These are phyloP conservation scores for Capsicum rhomboideum DNA, from an alignment of 257 asterid species.

Conservation along the genomic window DNA sequence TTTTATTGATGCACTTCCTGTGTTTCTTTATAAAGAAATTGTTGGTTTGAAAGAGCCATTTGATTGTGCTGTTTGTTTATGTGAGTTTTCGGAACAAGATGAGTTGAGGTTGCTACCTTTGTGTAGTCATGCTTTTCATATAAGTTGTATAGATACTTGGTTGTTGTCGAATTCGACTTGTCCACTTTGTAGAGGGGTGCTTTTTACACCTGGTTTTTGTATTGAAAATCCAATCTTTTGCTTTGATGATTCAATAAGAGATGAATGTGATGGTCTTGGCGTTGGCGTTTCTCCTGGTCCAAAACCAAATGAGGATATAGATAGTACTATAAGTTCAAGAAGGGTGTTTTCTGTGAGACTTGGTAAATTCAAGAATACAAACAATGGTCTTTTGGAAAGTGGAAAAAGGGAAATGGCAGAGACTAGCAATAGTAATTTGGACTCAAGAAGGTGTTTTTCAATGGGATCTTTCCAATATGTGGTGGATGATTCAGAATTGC, in stretches of 20 bases:
- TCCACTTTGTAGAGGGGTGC: slow-evolving; percentile 82
- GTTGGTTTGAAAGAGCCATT: slow-evolving; percentile 72
- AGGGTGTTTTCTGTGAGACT: slow-evolving; percentile 88
- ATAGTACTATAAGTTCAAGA: slow-evolving; percentile 30
- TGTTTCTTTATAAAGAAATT: slow-evolving; percentile 64
- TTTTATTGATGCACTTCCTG: slow-evolving; percentile 71
- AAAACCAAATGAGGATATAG: slow-evolving; percentile 27
- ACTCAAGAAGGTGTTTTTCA: slow-evolving; percentile 83
- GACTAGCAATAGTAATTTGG: slow-evolving; percentile 62
- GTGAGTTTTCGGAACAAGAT: slow-evolving; percentile 68
- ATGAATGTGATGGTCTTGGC: slow-evolving; percentile 22
- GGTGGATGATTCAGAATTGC: slow-evolving; percentile 77
- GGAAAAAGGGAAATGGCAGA: slow-evolving; percentile 55
- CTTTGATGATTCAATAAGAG: slow-evolving; percentile 47
- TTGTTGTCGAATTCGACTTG: slow-evolving; percentile 73
- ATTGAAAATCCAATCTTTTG: slow-evolving; percentile 52
- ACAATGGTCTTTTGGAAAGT: slow-evolving; percentile 6
- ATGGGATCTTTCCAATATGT: slow-evolving; percentile 97
- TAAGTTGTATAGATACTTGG: slow-evolving; percentile 90
- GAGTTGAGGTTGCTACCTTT: slow-evolving; percentile 62
- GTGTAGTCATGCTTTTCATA: slow-evolving; percentile 90
- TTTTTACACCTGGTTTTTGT: slow-evolving; percentile 47
- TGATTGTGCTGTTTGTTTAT: slow-evolving; percentile 86
- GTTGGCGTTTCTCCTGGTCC: slow-evolving; percentile 11
- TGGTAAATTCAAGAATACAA: slow-evolving; percentile 55